Base-by-base conservation (phyloP, 129 eudicot species). In the Flaveria ramosissima region DNA sequence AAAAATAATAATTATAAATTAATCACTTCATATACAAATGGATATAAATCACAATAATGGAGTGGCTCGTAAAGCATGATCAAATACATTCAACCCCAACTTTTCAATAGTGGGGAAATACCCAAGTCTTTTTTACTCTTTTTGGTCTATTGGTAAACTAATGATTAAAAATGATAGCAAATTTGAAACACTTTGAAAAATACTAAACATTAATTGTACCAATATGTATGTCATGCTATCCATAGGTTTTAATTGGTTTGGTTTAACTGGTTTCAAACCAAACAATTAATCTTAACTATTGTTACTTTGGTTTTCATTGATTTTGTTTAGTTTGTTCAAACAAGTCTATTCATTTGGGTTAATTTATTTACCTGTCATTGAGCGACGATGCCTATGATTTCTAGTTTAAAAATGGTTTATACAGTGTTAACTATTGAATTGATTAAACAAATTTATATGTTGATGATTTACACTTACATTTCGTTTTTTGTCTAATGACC, bases 91-190 rank as follows among this genome's bases (percentile, higher is more conserved):
- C 47, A 23, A 17, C 21, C 55, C 68, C 23, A 39, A 39, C 68
- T 57, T 48, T 36, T 39, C 36, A 56, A 42, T 56, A 73, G 68
- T 73, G 78, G 78, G 24, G 68, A 5, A 57, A 8, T 73, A 41
- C 69, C 69, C 59, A 73, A 26, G 15, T 70, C 8, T 47, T 36
- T 4, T 36, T 36, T 36, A 36, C 41, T 6, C 7, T 36, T 5
- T 36, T 5, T 36, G 39, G 41, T 36, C 7, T 36, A 4, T 36
- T 36, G 7, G 0, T 36, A 36, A 36, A 36, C 7, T 5, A 36
- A 6, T 5, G 41, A 36, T 36, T 4, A 9, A 61, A 19, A 19
- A 6, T 17, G 41, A 36, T 36, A 36, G 19, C 26, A 55, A 8
- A 6, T 2, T 19, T 11, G 13, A 55, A 1, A 60, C 66, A 23